These are phyloP conservation scores for Suillus decipiens DNA, from an alignment of 768 basidiomycete species.

Conservation along the genomic window DNA sequence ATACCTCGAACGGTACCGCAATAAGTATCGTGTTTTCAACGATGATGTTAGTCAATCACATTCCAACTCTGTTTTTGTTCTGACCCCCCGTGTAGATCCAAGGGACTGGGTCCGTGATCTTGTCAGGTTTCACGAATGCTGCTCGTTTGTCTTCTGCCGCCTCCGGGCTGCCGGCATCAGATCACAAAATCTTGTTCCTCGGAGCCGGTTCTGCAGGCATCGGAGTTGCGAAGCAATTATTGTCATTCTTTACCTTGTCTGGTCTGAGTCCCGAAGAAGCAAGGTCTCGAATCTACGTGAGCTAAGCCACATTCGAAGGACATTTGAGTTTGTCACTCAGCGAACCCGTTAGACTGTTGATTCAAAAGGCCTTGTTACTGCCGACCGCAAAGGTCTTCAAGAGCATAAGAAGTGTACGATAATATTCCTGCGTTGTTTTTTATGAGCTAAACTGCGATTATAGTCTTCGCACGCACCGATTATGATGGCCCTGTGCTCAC, in stretches of 20 bases:
- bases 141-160: conserved; percentile 57
- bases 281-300: conserved; percentile 63
- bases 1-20: conserved; percentile 64
- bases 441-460: neutral
- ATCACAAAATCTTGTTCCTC: conserved; percentile 59
- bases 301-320: conserved; percentile 20
- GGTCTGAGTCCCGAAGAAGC: conserved; percentile 71
- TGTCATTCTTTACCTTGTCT: conserved; percentile 50
- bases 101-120: conserved; percentile 75
- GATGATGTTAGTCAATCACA: conserved; percentile 57
- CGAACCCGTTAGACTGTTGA: conserved; percentile 58
- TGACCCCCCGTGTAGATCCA: conserved; percentile 47
- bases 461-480: conserved; percentile 73
- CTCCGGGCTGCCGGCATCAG: conserved; percentile 41
- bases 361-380: conserved; percentile 75
- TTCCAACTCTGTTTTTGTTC: neutral
- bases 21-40: conserved; percentile 64
- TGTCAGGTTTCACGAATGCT: conserved; percentile 76
- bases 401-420: conserved; percentile 72
- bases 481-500: conserved; percentile 64
- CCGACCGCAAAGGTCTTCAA: conserved; percentile 65
- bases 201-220: conserved; percentile 57
- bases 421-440: neutral
- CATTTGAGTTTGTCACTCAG: conserved; percentile 15
- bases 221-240: conserved; percentile 52